Evolutionary conservation across 2,329 filamentous ascomycete genomes (phyloP), one percentile per base, ranked within the genome.

Genomic region (Ceratocystis destructans): DNA sequence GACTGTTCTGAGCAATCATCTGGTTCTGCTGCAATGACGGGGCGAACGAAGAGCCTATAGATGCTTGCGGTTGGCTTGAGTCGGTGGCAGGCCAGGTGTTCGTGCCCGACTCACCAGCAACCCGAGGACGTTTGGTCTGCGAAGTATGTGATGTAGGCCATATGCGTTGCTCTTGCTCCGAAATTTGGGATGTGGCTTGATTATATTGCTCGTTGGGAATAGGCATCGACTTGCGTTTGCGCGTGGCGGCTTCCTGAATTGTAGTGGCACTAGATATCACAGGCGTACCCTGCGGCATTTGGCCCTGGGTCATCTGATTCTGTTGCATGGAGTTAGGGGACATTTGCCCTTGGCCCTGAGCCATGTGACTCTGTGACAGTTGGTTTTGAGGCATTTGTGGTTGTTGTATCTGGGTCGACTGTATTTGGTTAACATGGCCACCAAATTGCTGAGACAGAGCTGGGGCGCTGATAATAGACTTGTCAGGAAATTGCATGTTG

Each of bases 211-310:
- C 66, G 12, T 46, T 53, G 12, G 63, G 59, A 17, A 63, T 28
- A 10, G 66, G 66, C 66, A 68, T 68, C 10, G 66, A 68, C 59
- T 68, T 68, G 55, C 66, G 66, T 44, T 68, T 68, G 10, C 66
- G 63, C 8, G 57, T 65, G 20, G 66, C 61, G 4, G 59, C 64
- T n/a, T 68, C 66, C 37, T 67, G 66, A 15, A 61, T 61, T 8
- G 46, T 17, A n/a, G 46, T 25, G 31, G 48, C 55, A 25, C 22
- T 67, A 28, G 66, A 20, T 8, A 64, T 59, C 15, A 53, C 46
- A n/a, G 61, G 53, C 22, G 66, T 64, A 5, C 41, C 28, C 15
- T 67, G 66, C 2, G n/a, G n/a, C 62, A 61, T 64, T 28, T 64
- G 66, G 6, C 50, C 31, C 37, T 67, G 65, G 17, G 55, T 22